These are phyloP conservation scores for Lathyrus aphaca DNA, from an alignment of 306 rosid genomes.

Conservation along the genomic window DNA sequence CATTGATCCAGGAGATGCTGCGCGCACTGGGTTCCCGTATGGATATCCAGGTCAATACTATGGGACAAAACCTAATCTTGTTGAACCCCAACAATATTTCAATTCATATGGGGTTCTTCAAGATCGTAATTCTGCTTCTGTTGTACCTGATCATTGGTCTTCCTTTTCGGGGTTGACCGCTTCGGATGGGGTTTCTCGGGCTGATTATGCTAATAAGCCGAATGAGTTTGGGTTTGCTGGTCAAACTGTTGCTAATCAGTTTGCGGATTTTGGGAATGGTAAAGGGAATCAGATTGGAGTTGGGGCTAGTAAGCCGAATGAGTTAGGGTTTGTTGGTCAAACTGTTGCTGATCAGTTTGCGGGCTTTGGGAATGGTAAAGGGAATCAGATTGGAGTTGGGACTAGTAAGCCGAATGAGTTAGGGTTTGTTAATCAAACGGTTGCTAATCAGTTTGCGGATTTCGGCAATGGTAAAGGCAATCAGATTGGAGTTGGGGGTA, in stretches of 20 bases:
- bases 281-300: constrained; percentile 44
- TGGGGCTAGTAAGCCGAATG: constrained; percentile 48
- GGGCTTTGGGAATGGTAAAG: constrained; percentile 51
- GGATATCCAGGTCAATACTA: constrained; percentile 30
- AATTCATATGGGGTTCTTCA: constrained; percentile 48
- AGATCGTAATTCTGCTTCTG: constrained; percentile 37
- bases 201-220: constrained; percentile 27
- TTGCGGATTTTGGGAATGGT: constrained; percentile 49
- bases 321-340: constrained; percentile 41
- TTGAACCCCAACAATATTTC: constrained; percentile 54
- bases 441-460: constrained; percentile 49
- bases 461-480: constrained; percentile 49
- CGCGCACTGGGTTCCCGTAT: constrained; percentile 36
- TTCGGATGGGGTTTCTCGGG: constrained; percentile 41
- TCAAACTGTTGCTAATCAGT: constrained; percentile 48
- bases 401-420: constrained; percentile 43
- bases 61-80: constrained; percentile 31
- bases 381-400: constrained; percentile 45
- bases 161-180: constrained; percentile 43
- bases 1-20: constrained; percentile 50
- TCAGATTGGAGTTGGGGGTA: constrained; percentile 45
- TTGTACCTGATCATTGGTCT: constrained; percentile 53
- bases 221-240: constrained; percentile 42
- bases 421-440: constrained; percentile 43
- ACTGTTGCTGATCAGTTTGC: constrained; percentile 48